Evolutionary conservation across 2,329 filamentous ascomycete genomes (phyloP).

Genomic region (Clonostachys sp.): DNA sequence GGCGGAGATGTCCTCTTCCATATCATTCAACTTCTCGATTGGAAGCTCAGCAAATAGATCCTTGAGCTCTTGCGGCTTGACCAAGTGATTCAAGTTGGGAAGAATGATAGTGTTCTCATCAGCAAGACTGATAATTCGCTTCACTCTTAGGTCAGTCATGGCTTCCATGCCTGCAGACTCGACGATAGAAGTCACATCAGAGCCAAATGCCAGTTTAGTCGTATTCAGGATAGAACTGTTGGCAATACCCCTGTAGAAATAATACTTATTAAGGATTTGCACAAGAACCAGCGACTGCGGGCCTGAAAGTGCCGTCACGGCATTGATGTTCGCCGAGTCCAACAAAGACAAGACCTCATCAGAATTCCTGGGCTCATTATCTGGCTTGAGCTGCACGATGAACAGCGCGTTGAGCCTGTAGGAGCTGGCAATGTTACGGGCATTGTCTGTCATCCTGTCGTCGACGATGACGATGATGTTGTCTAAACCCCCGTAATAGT

Average conservation of each 20-base stretch:
- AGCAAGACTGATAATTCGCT: neutral
- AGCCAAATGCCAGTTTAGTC: conserved; percentile 5
- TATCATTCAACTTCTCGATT: conserved; percentile 1
- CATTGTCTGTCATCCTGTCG: conserved; percentile 9
- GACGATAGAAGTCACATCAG: neutral
- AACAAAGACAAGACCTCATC: conserved; percentile 5
- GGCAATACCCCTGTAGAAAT: conserved; percentile 8
- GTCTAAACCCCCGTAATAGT: conserved; percentile 4
- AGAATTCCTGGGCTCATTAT: neutral
- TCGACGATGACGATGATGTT: conserved; percentile 6
- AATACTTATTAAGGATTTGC: conserved; percentile 4
- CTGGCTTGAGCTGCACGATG: neutral
- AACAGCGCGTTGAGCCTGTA: conserved; percentile 6
- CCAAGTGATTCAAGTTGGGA: neutral
- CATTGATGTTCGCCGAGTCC: conserved; percentile 9
- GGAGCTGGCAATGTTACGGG: conserved; percentile 4
- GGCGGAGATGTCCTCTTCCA: conserved; percentile 7
- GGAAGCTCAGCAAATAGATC: conserved; percentile 2
- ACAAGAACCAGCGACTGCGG: conserved; percentile 8
- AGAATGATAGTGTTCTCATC: neutral
- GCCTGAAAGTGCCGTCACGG: conserved; percentile 9
- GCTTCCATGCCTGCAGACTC: neutral
- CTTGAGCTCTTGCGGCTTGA: neutral
- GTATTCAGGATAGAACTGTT: conserved; percentile 5
- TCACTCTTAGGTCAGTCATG: neutral